These are phyloP conservation scores for Hippophae gyantsensis DNA, from an alignment of 306 rosid species.

Conservation along the genomic window DNA sequence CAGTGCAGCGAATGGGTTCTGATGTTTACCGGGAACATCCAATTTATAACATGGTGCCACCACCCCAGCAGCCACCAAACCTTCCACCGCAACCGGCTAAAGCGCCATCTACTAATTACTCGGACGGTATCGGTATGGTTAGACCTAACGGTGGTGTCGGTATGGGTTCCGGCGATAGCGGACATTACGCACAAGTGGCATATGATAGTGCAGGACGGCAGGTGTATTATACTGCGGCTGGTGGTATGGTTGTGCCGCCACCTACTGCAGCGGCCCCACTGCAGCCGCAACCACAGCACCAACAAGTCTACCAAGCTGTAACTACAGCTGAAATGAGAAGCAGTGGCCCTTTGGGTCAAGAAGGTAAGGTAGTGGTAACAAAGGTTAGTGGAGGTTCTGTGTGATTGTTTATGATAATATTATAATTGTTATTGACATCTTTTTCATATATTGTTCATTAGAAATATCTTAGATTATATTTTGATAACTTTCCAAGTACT, in stretches of 20 bases:
- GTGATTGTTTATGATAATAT: conserved; percentile 20
- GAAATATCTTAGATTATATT: neutral
- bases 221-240: conserved; percentile 54
- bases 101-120: conserved; percentile 9
- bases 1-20: conserved; percentile 48
- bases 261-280: conserved; percentile 33
- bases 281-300: neutral
- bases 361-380: conserved; percentile 44
- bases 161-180: neutral
- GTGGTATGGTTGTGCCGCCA: conserved; percentile 29
- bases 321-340: conserved; percentile 25
- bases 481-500: no score
- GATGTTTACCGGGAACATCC: conserved; percentile 70
- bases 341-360: conserved; percentile 47
- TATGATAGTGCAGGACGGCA: conserved; percentile 73
- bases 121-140: conserved; percentile 45
- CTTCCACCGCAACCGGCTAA: conserved; percentile 42
- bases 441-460: neutral
- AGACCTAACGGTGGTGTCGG: conserved; percentile 31
- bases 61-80: conserved; percentile 20
- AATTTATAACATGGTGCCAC: conserved; percentile 36
- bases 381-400: conserved; percentile 62
- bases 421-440: neutral
- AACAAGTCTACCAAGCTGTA: neutral
- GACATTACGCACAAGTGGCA: conserved; percentile 31